A percentile compares a stretch with the other conserved stretches of the same genome.
phyloP scores from a whole-genome alignment of 176 grass and related monocot genomes.

The Oryza glaberrima region DNA sequence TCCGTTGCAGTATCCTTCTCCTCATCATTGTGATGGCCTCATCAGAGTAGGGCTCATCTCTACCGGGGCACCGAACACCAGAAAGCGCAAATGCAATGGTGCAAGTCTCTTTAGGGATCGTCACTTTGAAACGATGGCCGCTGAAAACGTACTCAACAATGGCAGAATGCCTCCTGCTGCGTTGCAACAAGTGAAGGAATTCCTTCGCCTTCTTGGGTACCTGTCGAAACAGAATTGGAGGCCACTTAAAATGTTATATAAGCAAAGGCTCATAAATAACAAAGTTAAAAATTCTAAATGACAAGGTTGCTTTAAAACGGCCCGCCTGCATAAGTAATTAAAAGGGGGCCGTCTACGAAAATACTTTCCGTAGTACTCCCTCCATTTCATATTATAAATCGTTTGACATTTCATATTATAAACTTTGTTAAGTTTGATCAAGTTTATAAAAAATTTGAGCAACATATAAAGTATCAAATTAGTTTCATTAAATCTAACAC shows the following conservation, averaged over 20 bases:
- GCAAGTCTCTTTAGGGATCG: constrained; percentile 96
- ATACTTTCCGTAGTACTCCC: too few species aligned
- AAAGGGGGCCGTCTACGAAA: too few species aligned
- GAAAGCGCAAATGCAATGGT: constrained; percentile 84
- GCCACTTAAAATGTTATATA: not conserved
- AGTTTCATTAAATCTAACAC: too few species aligned
- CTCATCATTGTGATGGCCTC: constrained; percentile 74
- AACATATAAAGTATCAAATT: too few species aligned
- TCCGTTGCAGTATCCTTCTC: constrained; percentile 58
- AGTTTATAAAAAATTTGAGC: too few species aligned
- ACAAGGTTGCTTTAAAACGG: too few species aligned
- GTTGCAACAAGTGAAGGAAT: constrained; percentile 86
- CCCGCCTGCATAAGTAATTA: too few species aligned
- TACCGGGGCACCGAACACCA: constrained; percentile 64
- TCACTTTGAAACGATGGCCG: constrained; percentile 92
- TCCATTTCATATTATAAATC: too few species aligned
- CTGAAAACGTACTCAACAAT: constrained; percentile 95
- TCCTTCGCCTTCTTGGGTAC: constrained; percentile 88
- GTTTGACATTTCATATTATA: too few species aligned
- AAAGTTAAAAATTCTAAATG: constrained; percentile 10
- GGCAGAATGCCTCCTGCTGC: constrained; percentile 76
- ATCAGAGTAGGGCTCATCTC: constrained; percentile 58
- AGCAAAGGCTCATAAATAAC: not conserved
- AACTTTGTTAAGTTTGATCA: too few species aligned
- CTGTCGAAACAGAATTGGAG: constrained; percentile 34